phyloP scores from a whole-genome alignment of 176 grass and related monocot genomes.

The Pharus latifolius region DNA sequence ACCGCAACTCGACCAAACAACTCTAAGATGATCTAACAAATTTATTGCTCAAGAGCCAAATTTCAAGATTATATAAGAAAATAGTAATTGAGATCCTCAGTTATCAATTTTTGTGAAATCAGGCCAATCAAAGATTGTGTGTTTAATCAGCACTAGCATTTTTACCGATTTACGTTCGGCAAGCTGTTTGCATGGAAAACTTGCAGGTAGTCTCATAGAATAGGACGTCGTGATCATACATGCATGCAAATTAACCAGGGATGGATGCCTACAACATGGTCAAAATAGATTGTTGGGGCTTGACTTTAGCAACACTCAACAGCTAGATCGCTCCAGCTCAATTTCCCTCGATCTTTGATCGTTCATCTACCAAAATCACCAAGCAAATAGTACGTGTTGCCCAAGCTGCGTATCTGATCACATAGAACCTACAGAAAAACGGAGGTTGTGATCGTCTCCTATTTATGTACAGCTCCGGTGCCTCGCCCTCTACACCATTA shows the following conservation, averaged over 20 bases:
- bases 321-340: slow-evolving; percentile 17
- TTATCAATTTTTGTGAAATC: no score
- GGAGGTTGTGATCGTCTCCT: slow-evolving; percentile 30
- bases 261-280: slow-evolving; percentile 15
- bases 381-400: slow-evolving; percentile 29
- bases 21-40: no score
- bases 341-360: slow-evolving; percentile 31
- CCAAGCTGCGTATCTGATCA: slow-evolving; percentile 21
- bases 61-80: no score
- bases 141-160: no score
- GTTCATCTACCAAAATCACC: slow-evolving; percentile 55
- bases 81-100: no score
- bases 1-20: no score
- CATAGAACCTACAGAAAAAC: slow-evolving; percentile 10
- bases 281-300: slow-evolving; percentile 26
- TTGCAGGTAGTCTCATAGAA: no score
- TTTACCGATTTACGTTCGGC: slow-evolving; percentile 5
- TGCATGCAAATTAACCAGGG: slow-evolving; percentile 8
- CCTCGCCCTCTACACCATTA: background rate
- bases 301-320: slow-evolving; percentile 66
- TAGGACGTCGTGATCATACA: background rate
- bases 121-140: no score
- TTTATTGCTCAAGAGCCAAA: no score
- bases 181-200: background rate
- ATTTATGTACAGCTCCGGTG: slow-evolving; percentile 21